Evolutionary conservation across 2,329 filamentous ascomycete species (phyloP), one percentile per base, ranked within the genome.

Genomic region (Aspergillus sp.): DNA sequence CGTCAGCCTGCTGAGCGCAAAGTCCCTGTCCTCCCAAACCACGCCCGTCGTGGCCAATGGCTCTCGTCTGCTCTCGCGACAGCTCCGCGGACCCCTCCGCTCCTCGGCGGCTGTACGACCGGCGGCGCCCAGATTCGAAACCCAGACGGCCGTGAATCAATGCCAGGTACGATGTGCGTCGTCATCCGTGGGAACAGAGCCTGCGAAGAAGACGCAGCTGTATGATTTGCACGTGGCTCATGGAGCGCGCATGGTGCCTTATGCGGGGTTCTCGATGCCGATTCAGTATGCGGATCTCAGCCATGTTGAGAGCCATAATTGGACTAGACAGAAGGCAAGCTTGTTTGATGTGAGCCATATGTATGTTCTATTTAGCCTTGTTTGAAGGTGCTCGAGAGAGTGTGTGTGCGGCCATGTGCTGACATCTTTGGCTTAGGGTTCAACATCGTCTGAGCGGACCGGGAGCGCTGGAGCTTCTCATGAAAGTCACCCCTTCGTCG

Each of bases 301-400:
- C 57, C 85, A 96, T 53, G 77, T 80, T 56, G 86, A 89, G 51
- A 94, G 88, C 44, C 93, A 97, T 74, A 78, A 82, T 59, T 96
- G 91, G 78, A 97, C 93, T 10, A 82, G 93, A 46, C 78, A 82
- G 58, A 86, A 90, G 68, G 86, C 88, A 48, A 95, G 89, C 53
- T 73, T 98, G 53, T 98, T 98, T 63, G 93, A 98, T 68, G 93
- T 97, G 46, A 85, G 85, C 65, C 93, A 97, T 73, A 97, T 97
- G 91, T 89, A 85, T 52, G 69, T 62, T 0, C n/a, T 9, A n/a
- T 33, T 19, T 7, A 19, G 10, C 29, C 10, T n/a, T 29, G 10
- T 8, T 4, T 26, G 3, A n/a, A 27, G 6, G 7, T 29, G 6
- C 3, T 26, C 33, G 29, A n/a, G 30, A 10, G 7, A 19, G 19